Evolutionary conservation across 2,329 filamentous ascomycete species (phyloP).

Genomic region (Nemania abortiva): DNA sequence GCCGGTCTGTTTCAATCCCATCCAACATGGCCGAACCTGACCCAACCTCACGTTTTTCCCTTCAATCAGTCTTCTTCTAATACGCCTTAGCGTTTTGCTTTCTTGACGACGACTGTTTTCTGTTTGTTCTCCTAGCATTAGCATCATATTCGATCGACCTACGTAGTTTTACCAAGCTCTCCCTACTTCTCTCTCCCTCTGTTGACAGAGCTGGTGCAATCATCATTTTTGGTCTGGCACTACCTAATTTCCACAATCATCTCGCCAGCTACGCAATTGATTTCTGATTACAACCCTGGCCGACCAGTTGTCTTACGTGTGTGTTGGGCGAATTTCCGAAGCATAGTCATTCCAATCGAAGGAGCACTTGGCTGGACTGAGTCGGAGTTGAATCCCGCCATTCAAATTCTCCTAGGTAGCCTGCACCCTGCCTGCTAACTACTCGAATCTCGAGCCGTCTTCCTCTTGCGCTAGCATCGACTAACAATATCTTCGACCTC

Average conservation of each 20-base stretch:
- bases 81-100: conserved; percentile 13
- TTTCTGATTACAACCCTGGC: conserved; percentile 3
- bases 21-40: conserved; percentile 2
- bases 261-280: conserved; percentile 12
- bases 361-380: not conserved
- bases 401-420: conserved; percentile 1
- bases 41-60: conserved; percentile 29
- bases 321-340: not conserved
- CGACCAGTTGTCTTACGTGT: conserved; percentile 10
- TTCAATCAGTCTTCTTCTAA: conserved; percentile 19
- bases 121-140: not conserved
- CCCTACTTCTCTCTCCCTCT: conserved; percentile 13
- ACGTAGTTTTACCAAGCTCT: not conserved
- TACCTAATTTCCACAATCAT: conserved; percentile 20
- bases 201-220: conserved; percentile 33
- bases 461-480: conserved; percentile 5
- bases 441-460: not conserved
- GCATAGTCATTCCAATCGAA: not conserved
- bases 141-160: not conserved
- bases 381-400: conserved; percentile 8
- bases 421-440: not conserved
- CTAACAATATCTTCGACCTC: not conserved
- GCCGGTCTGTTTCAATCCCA: conserved; percentile 23
- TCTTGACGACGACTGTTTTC: not conserved
- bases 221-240: conserved; percentile 9